Evolutionary conservation across 495 filamentous ascomycete genomes (phyloP).

Genomic region (Penicillium paxilli): DNA sequence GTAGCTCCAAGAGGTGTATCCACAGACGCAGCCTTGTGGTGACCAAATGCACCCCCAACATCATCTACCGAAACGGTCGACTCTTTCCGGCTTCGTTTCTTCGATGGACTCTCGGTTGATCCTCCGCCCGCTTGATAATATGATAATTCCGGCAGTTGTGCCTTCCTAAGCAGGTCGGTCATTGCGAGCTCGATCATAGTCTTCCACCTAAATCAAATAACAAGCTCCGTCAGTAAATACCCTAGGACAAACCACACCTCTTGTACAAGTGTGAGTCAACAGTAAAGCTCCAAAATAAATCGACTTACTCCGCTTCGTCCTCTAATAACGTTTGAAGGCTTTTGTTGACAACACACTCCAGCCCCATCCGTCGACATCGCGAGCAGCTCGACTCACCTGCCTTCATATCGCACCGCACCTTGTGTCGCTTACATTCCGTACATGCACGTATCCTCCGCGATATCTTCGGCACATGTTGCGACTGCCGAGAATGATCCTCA

Average conservation of each 20-base stretch:
- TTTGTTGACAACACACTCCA: slow-evolving; percentile 56
- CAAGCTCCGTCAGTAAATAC: background rate
- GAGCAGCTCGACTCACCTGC: slow-evolving; percentile 44
- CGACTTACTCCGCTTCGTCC: slow-evolving; percentile 49
- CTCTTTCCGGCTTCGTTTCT: slow-evolving; percentile 37
- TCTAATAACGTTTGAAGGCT: slow-evolving; percentile 55
- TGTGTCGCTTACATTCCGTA: slow-evolving; percentile 56
- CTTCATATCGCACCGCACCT: slow-evolving; percentile 54
- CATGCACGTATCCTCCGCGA: slow-evolving; percentile 58
- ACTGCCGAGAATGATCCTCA: slow-evolving; percentile 32
- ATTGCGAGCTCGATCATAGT: slow-evolving; percentile 47
- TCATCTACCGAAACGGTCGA: slow-evolving; percentile 45
- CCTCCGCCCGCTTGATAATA: slow-evolving; percentile 43
- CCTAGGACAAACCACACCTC: background rate
- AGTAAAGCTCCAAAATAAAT: background rate
- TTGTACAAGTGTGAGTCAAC: no score
- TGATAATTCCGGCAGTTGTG: slow-evolving; percentile 46
- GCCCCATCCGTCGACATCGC: slow-evolving; percentile 49
- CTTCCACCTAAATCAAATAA: slow-evolving; percentile 39
- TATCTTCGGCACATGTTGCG: slow-evolving; percentile 49
- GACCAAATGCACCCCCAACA: slow-evolving; percentile 7
- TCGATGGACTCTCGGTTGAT: slow-evolving; percentile 35
- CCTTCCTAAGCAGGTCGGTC: slow-evolving; percentile 45
- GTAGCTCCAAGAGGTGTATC: slow-evolving; percentile 11
- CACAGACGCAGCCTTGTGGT: slow-evolving; percentile 17